Conservation (phyloP, 2,329 filamentous ascomycete genomes). For the Rhexocercosporidium sp. region DNA sequence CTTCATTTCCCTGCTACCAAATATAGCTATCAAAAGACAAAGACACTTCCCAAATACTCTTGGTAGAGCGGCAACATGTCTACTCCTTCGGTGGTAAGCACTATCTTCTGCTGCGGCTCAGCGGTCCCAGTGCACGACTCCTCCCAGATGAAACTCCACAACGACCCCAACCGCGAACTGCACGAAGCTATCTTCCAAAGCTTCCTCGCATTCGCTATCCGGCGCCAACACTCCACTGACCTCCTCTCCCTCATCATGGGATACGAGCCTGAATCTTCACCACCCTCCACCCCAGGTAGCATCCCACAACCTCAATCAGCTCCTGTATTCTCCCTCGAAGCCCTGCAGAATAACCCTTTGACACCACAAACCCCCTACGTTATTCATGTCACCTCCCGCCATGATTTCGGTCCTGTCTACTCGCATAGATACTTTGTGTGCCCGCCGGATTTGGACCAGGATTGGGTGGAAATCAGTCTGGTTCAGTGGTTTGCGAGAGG, state of each 20-base stretch:
- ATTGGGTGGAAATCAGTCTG: slow-evolving; percentile 36
- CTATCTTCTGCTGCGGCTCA: slow-evolving; percentile 34
- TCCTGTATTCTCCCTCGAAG: slow-evolving; percentile 30
- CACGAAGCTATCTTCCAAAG: slow-evolving; percentile 32
- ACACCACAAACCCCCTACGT: slow-evolving; percentile 31
- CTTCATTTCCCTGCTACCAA: not conserved
- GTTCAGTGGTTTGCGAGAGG: slow-evolving; percentile 38
- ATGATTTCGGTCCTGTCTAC: slow-evolving; percentile 36
- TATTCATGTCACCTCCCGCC: slow-evolving; percentile 36
- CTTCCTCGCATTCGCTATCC: slow-evolving; percentile 30
- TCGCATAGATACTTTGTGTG: slow-evolving; percentile 40
- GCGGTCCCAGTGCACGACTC: slow-evolving; percentile 13
- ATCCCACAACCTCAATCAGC: slow-evolving; percentile 15
- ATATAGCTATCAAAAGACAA: not conserved
- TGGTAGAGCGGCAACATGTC: not conserved
- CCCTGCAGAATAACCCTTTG: slow-evolving; percentile 34
- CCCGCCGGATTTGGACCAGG: slow-evolving; percentile 29
- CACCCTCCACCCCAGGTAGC: not conserved
- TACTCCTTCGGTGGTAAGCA: not conserved
- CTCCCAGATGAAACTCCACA: slow-evolving; percentile 22
- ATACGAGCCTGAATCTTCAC: not conserved
- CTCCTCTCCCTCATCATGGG: slow-evolving; percentile 9
- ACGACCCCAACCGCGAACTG: slow-evolving; percentile 33
- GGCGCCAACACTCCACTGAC: slow-evolving; percentile 21
- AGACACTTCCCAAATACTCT: not conserved